Evolutionary conservation across 805 yeast species (phyloP), one percentile per base, ranked within the genome.

Genomic region (Wickerhamiella hasegawae): DNA sequence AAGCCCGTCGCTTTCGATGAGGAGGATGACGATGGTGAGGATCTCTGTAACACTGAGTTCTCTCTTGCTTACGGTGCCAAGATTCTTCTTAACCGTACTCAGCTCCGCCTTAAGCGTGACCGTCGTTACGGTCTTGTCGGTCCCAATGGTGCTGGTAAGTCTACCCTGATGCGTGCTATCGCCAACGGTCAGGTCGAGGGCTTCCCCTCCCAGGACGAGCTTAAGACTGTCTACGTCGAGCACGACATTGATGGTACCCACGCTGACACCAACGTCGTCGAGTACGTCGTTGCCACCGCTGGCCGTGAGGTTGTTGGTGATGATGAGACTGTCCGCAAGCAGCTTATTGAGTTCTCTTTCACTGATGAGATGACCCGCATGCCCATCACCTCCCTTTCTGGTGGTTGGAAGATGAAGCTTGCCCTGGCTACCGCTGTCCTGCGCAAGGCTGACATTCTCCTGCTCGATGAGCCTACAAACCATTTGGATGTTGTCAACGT

Each of bases 331-430:
- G 82, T 82, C 52, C 65, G 59, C 49, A 71, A 61, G 47, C 81
- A 84, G 63, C 76, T 90, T 63, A 65, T 63, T 45, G 96, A 84
- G 68, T 87, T 90, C 72, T 74, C 76, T 58, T 90, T 90, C 85
- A 56, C 90, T 53, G 87, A 82, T 41, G 94, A 77, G 59, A 90
- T 87, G 95, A 75, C 79, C 58, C 60, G 58, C 46, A 81, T 79
- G 93, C 93, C 96, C 59, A 87, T 87, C 63, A 75, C 83, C 59
- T 81, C 96, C 47, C 74, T 90, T 54, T 90, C 98, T 59, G 98
- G 98, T 78, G 98, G 98, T 76, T 87, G 98, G 98, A 90, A 90
- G 78, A 87, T 87, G 98, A 90, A 90, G 71, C 76, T 87, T 65
- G 97, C 97, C 62, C 75, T 87, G 59, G 97, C 98, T 55, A 83